Conservation (phyloP, 257 asterid genomes). For the Penstemon eatonii region DNA sequence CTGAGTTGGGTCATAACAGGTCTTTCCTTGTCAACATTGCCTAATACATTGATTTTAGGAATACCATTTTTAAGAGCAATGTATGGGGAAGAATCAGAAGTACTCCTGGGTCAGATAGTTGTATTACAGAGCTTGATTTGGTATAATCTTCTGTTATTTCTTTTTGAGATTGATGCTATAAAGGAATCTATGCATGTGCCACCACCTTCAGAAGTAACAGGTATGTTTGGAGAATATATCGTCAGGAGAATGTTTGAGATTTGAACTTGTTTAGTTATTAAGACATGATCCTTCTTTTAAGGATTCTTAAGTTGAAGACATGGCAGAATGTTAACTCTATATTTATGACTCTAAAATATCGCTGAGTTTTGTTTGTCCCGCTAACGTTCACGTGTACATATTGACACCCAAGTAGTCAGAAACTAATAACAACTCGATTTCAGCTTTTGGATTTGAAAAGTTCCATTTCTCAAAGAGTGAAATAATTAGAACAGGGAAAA, state of each 20-base stretch:
- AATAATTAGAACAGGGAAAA: background rate
- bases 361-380: constrained; percentile 19
- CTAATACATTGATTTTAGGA: constrained; percentile 77
- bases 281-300: constrained; percentile 26
- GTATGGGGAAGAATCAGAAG: constrained; percentile 70
- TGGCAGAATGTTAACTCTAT: background rate
- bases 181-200: constrained; percentile 37
- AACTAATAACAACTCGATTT: background rate
- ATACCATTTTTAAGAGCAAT: constrained; percentile 78
- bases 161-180: constrained; percentile 69
- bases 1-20: constrained; percentile 79
- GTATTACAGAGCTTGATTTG: constrained; percentile 83
- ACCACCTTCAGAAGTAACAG: constrained; percentile 48
- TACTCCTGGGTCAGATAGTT: constrained; percentile 62
- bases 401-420: constrained; percentile 10
- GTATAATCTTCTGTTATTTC: constrained; percentile 76
- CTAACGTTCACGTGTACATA: background rate
- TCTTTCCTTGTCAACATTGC: constrained; percentile 76
- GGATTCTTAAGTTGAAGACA: constrained; percentile 25
- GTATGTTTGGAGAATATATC: constrained; percentile 33
- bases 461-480: background rate
- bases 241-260: constrained; percentile 19
- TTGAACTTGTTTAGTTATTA: constrained; percentile 8
- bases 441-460: constrained; percentile 13
- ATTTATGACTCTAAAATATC: constrained; percentile 15